A percentile compares a stretch with the other conserved stretches of the same genome.
Evolutionary conservation across 176 grass and related monocot species (phyloP).

Genomic region (Panicum miliaceum): DNA sequence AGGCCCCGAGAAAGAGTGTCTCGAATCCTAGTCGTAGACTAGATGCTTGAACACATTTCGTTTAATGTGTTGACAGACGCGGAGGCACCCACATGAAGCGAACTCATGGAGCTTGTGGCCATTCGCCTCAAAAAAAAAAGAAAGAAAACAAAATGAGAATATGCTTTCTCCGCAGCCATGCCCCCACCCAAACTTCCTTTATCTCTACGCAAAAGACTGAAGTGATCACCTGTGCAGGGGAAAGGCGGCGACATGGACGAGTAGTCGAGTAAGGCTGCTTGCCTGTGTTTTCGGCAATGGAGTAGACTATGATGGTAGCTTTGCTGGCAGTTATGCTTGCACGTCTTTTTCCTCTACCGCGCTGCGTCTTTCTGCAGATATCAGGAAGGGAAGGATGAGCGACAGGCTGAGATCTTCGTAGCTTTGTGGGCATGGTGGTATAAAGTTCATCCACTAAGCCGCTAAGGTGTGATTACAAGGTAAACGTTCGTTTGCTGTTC

Average conservation of each 20-base stretch:
- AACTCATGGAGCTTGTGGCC: background rate
- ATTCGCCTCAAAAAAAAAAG: background rate
- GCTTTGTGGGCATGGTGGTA: background rate
- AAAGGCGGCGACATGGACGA: background rate
- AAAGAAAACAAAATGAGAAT: background rate
- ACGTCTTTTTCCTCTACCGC: background rate
- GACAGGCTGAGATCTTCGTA: background rate
- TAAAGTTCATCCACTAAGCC: background rate
- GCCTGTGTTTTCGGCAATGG: background rate
- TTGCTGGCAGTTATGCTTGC: background rate
- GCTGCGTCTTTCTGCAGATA: background rate
- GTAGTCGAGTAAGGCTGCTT: background rate
- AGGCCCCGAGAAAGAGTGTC: no score
- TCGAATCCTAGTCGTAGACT: no score
- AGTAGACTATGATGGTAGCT: slow-evolving; percentile 6
- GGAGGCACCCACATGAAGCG: background rate
- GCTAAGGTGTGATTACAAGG: background rate
- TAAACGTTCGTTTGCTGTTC: background rate
- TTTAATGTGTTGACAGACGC: background rate
- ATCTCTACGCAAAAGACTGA: background rate
- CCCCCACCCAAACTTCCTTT: background rate
- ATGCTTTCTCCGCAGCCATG: background rate
- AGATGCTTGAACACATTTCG: background rate
- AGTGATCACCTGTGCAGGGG: background rate
- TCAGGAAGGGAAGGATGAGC: background rate